These are phyloP conservation scores for Phytophthora pluvialis DNA, from an alignment of 352 stramenopile species.

Conservation along the genomic window DNA sequence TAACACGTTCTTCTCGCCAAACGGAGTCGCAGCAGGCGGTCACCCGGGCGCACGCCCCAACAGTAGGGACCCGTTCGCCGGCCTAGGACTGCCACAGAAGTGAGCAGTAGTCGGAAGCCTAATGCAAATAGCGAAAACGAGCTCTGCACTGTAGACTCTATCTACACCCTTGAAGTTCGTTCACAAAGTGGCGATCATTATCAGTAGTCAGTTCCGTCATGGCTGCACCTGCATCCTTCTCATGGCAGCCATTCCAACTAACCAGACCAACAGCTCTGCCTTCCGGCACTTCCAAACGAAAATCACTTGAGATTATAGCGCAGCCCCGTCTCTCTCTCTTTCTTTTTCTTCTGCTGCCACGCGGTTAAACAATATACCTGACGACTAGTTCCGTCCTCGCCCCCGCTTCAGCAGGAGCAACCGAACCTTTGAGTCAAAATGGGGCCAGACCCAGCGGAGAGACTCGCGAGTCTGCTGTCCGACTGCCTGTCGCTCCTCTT, in stretches of 20 bases:
- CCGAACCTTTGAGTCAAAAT: constrained; percentile 7
- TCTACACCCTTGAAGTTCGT: neutral
- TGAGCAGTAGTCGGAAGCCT: constrained; percentile 29
- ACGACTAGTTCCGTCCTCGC: neutral
- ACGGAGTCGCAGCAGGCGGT: constrained; percentile 27
- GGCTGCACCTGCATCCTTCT: neutral
- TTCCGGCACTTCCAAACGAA: constrained; percentile 21
- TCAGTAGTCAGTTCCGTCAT: constrained; percentile 2
- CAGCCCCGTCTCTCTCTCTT: constrained; percentile 24
- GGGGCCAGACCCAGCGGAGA: constrained; percentile 3
- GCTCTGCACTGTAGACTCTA: neutral
- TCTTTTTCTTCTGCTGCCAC: constrained; percentile 16
- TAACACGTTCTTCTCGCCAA: constrained; percentile 52
- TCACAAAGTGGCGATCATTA: constrained; percentile 7
- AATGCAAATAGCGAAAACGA: constrained; percentile 24
- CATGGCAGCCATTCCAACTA: neutral
- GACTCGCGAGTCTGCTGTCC: neutral
- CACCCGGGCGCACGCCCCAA: constrained; percentile 21
- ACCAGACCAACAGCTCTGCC: neutral
- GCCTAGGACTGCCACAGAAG: constrained; percentile 66
- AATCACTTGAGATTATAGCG: constrained; percentile 39
- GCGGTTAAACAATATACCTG: constrained; percentile 32
- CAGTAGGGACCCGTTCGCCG: constrained; percentile 75
- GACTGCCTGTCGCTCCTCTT: constrained; percentile 15
- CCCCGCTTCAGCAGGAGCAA: neutral